Conservation (phyloP, 176 grass and related monocot species). For the Otatea glauca region DNA sequence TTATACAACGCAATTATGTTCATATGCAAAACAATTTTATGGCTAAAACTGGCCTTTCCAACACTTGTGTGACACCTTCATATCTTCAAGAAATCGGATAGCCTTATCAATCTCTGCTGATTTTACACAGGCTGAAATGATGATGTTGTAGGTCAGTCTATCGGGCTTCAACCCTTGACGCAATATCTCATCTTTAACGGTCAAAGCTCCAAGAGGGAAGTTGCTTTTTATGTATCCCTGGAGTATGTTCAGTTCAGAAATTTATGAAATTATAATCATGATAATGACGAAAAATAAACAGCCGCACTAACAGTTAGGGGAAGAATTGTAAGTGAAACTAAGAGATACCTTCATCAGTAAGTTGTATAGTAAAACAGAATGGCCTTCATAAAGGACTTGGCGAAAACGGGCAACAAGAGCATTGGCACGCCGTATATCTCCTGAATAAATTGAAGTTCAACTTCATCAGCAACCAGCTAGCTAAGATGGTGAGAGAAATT, state of each 20-base stretch:
- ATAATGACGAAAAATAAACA: slow-evolving; percentile 18
- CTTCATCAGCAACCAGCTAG: slow-evolving; percentile 1
- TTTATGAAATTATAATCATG: background rate
- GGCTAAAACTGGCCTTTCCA: slow-evolving; percentile 90
- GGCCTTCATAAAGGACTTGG: slow-evolving; percentile 68
- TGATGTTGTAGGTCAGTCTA: slow-evolving; percentile 91
- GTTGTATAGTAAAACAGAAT: slow-evolving; percentile 81
- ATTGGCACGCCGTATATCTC: slow-evolving; percentile 94
- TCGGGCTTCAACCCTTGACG: slow-evolving; percentile 87
- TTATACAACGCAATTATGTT: slow-evolving; percentile 28
- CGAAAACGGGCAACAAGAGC: slow-evolving; percentile 82
- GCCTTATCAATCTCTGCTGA: slow-evolving; percentile 75
- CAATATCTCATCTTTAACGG: slow-evolving; percentile 88
- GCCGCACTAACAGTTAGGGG: background rate
- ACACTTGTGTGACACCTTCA: slow-evolving; percentile 96
- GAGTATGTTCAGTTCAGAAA: slow-evolving; percentile 36
- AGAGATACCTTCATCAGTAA: slow-evolving; percentile 86
- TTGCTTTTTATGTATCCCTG: slow-evolving; percentile 86
- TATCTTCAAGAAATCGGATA: slow-evolving; percentile 85
- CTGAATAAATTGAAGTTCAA: slow-evolving; percentile 48
- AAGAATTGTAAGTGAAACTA: background rate
- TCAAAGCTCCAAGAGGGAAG: slow-evolving; percentile 86
- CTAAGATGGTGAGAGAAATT: background rate
- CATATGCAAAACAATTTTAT: slow-evolving; percentile 48
- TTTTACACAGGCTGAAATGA: slow-evolving; percentile 83